Conservation (phyloP, 805 yeast genomes). For the Saturnispora serradocipensis region DNA sequence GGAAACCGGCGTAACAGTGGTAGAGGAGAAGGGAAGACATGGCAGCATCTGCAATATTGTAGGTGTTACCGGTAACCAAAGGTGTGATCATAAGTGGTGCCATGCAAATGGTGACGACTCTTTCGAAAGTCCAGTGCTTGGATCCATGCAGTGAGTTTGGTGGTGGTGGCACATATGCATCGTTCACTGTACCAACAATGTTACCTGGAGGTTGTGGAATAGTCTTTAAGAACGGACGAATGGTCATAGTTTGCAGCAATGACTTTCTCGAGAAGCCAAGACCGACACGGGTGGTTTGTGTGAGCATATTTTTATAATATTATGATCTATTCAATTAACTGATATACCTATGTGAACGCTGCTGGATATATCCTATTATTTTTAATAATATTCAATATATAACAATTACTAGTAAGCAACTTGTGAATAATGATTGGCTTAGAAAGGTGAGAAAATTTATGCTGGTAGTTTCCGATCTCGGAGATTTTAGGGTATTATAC, state of each 20-base stretch:
- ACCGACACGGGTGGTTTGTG: conserved; percentile 17
- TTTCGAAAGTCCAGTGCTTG: conserved; percentile 66
- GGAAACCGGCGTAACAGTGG: conserved; percentile 66
- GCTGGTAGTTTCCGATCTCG: conserved; percentile 5
- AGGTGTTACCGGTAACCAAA: conserved; percentile 44
- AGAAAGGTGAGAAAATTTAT: background rate
- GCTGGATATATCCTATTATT: background rate
- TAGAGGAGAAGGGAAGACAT: conserved; percentile 46
- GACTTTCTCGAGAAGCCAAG: conserved; percentile 15
- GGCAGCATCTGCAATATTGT: conserved; percentile 47
- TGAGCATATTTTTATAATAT: conserved; percentile 9
- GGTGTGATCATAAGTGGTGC: conserved; percentile 60
- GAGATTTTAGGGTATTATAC: background rate
- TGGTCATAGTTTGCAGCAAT: conserved; percentile 7
- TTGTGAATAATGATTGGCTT: background rate
- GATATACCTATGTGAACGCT: too few species aligned
- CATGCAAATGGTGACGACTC: conserved; percentile 48
- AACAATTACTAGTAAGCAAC: background rate
- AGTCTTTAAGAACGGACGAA: conserved; percentile 21
- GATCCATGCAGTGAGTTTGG: conserved; percentile 55
- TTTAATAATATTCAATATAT: background rate
- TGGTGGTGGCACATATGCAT: conserved; percentile 55
- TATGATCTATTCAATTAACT: background rate
- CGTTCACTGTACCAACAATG: conserved; percentile 65
- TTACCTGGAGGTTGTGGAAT: conserved; percentile 61